phyloP scores from a whole-genome alignment of 257 asterid species.

The Solanum chaucha region DNA sequence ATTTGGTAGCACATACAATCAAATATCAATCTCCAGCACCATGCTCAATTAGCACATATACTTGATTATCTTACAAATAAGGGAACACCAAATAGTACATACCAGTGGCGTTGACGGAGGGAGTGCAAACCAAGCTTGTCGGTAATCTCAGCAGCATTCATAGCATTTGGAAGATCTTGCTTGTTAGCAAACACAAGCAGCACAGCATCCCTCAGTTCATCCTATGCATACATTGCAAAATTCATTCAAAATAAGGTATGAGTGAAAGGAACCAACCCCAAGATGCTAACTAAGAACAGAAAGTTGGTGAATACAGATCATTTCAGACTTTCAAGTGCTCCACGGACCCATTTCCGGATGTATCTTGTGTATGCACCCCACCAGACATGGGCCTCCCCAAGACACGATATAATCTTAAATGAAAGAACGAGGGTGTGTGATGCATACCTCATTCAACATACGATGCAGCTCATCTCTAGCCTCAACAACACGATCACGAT shows the following conservation, averaged over 20 bases:
- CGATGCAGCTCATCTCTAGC: constrained; percentile 83
- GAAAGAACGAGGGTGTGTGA: background rate
- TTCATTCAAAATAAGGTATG: background rate
- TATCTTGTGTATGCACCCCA: background rate
- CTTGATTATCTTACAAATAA: background rate
- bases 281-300: background rate
- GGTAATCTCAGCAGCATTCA: constrained; percentile 67
- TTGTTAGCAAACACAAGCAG: constrained; percentile 66
- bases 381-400: background rate
- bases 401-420: background rate
- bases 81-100: background rate
- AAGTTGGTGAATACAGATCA: background rate
- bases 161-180: constrained; percentile 69
- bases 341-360: background rate
- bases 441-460: constrained; percentile 65
- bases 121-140: constrained; percentile 74
- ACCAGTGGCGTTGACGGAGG: constrained; percentile 68
- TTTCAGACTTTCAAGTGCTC: background rate
- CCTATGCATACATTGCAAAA: constrained; percentile 10
- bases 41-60: background rate
- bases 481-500: constrained; percentile 82
- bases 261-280: background rate
- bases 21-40: background rate
- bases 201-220: constrained; percentile 66
- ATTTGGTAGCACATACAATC: background rate